Conservation (phyloP, 768 basidiomycete genomes). For the Xerocomellus intermedius region DNA sequence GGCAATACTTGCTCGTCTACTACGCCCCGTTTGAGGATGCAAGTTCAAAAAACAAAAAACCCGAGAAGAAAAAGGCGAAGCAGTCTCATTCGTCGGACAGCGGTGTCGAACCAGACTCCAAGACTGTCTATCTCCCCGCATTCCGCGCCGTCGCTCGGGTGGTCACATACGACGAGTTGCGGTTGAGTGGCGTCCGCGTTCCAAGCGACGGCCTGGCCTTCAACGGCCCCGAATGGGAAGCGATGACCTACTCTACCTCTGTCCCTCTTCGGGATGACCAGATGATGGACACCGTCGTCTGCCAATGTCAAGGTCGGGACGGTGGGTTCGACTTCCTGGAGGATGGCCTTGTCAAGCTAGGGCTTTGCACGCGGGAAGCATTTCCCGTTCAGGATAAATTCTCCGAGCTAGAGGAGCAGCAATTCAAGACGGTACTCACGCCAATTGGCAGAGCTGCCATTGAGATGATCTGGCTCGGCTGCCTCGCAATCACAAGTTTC, state of each 20-base stretch:
- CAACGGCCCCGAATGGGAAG: slow-evolving; percentile 57
- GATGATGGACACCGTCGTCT: slow-evolving; percentile 47
- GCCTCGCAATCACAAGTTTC: slow-evolving; percentile 49
- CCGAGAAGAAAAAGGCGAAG: slow-evolving; percentile 33
- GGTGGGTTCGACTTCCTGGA: slow-evolving; percentile 76
- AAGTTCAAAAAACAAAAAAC: slow-evolving; percentile 16
- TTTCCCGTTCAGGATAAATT: slow-evolving; percentile 1
- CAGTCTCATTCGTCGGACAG: slow-evolving; percentile 30
- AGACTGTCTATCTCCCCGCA: slow-evolving; percentile 51
- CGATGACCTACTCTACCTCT: slow-evolving; percentile 35
- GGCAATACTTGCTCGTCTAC: slow-evolving; percentile 77
- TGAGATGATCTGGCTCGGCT: slow-evolving; percentile 56
- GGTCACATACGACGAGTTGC: slow-evolving; percentile 69
- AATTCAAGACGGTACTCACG: slow-evolving; percentile 42
- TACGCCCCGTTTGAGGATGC: slow-evolving; percentile 55
- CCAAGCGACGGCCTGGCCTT: slow-evolving; percentile 70
- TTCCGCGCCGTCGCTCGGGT: slow-evolving; percentile 78
- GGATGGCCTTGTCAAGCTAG: slow-evolving; percentile 75
- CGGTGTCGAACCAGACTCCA: slow-evolving; percentile 35
- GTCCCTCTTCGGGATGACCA: slow-evolving; percentile 34
- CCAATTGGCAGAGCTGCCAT: slow-evolving; percentile 49
- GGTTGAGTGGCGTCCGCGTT: slow-evolving; percentile 68
- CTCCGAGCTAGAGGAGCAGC: slow-evolving; percentile 37
- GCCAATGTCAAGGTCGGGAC: slow-evolving; percentile 59
- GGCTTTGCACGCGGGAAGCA: slow-evolving; percentile 48